Evolutionary conservation across 306 rosid genomes (phyloP).

Genomic region (Cucurbita maxima): DNA sequence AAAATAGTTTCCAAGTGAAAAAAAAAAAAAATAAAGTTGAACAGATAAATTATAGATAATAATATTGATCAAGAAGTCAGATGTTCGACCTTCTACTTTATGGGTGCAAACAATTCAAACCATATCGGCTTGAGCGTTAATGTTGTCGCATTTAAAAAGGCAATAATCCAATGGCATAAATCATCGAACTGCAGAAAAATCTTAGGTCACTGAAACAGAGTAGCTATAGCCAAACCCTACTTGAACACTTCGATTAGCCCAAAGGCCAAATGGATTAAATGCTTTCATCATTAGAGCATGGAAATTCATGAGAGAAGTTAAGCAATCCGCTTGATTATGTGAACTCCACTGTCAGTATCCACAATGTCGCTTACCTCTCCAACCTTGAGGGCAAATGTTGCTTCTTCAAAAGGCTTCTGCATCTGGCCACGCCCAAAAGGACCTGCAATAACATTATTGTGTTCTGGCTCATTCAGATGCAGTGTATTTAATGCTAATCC

Average conservation of each 20-base stretch:
- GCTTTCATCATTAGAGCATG: neutral
- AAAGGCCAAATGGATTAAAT: neutral
- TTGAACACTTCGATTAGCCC: neutral
- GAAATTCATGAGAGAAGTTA: slow-evolving; percentile 9
- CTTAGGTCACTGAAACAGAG: neutral
- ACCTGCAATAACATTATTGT: slow-evolving; percentile 33
- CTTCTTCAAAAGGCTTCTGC: slow-evolving; percentile 97
- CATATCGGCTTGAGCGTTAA: neutral
- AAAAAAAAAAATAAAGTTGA: too few relatives aligned
- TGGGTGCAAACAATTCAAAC: neutral
- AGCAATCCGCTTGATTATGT: slow-evolving; percentile 71
- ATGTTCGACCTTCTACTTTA: too few relatives aligned
- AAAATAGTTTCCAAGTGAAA: too few relatives aligned
- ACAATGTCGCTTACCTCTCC: slow-evolving; percentile 83
- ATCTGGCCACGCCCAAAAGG: slow-evolving; percentile 92
- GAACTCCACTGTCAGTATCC: slow-evolving; percentile 92
- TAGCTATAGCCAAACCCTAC: neutral
- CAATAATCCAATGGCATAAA: neutral
- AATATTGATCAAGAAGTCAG: too few relatives aligned
- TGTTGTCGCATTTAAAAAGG: neutral
- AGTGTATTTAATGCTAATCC: neutral
- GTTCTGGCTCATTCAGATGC: neutral
- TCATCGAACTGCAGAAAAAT: neutral
- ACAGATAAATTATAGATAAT: too few relatives aligned
- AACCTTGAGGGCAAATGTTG: slow-evolving; percentile 57